Conservation (phyloP, 2,329 filamentous ascomycete genomes). For the Elsinoe batatas region DNA sequence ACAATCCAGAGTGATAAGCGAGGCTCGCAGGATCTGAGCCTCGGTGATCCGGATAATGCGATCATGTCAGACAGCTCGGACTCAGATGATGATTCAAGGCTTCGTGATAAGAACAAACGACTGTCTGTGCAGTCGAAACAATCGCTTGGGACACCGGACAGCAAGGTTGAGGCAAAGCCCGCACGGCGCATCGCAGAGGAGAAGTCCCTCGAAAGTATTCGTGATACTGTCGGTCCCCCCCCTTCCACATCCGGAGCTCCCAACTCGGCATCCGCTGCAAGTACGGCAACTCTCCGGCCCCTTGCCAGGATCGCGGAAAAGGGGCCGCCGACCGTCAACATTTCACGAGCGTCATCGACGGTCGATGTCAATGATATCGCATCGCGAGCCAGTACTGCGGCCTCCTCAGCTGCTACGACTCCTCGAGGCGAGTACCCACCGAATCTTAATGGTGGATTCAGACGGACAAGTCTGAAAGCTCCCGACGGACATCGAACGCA, state of each 20-base stretch:
- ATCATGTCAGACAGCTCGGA: neutral
- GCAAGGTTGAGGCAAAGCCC: conserved; percentile 1
- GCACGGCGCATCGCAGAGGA: conserved; percentile 5
- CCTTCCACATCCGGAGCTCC: conserved; percentile 14
- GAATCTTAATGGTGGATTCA: conserved; percentile 15
- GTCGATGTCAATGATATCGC: conserved; percentile 30
- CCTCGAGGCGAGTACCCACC: conserved; percentile 11
- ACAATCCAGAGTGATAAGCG: neutral
- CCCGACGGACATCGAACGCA: neutral
- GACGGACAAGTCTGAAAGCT: conserved; percentile 2
- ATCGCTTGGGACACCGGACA: conserved; percentile 9
- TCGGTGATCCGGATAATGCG: neutral
- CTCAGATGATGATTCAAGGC: neutral
- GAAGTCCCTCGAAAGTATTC: conserved; percentile 6
- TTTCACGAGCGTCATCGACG: conserved; percentile 36
- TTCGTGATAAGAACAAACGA: neutral
- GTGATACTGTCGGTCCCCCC: neutral
- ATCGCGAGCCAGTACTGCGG: conserved; percentile 20
- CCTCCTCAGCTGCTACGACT: conserved; percentile 6
- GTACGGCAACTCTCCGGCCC: neutral
- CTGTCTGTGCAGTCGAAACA: conserved; percentile 8
- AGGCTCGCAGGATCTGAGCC: neutral
- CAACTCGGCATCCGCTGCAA: conserved; percentile 26
- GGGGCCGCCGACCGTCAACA: conserved; percentile 33
- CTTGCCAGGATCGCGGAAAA: conserved; percentile 11